Conservation (phyloP, 495 filamentous ascomycete species). For the Lentithecium fluviatile region DNA sequence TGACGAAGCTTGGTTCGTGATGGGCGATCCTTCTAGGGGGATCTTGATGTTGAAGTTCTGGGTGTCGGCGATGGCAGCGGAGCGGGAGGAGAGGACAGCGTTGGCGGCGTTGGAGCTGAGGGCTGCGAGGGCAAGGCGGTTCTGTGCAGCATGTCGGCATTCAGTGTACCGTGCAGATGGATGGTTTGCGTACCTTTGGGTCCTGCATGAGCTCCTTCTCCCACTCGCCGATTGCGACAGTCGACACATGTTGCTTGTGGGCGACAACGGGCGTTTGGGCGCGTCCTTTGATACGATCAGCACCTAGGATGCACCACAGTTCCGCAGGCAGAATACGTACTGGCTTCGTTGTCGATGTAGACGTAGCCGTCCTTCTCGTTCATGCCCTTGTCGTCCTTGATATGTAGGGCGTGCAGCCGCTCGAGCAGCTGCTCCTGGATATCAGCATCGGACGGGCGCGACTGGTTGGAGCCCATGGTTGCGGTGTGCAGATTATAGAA, state of each 20-base stretch:
- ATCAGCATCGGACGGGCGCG: conserved; percentile 39
- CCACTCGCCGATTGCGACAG: conserved; percentile 53
- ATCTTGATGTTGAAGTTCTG: conserved; percentile 83
- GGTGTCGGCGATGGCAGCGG: conserved; percentile 57
- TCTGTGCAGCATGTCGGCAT: conserved; percentile 40
- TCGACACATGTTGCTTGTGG: conserved; percentile 44
- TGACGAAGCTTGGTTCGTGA: conserved; percentile 77
- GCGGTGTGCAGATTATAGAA: not conserved
- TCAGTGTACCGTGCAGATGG: not conserved
- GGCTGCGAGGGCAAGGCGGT: conserved; percentile 67
- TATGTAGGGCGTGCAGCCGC: conserved; percentile 44
- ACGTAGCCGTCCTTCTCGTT: conserved; percentile 50
- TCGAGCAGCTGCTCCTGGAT: conserved; percentile 49
- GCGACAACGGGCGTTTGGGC: conserved; percentile 5
- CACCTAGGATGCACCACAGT: not conserved
- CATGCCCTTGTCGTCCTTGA: conserved; percentile 29
- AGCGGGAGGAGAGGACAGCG: conserved; percentile 52
- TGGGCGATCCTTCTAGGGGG: conserved; percentile 74
- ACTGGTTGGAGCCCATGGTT: conserved; percentile 53
- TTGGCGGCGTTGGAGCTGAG: conserved; percentile 57
- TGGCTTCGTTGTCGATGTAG: conserved; percentile 40
- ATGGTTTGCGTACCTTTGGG: conserved; percentile 53
- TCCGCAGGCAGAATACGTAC: conserved; percentile 1
- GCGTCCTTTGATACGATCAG: conserved; percentile 29
- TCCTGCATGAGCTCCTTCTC: conserved; percentile 61